Conservation (phyloP, 164 flowering plant species). For the Vitis amurensis region DNA sequence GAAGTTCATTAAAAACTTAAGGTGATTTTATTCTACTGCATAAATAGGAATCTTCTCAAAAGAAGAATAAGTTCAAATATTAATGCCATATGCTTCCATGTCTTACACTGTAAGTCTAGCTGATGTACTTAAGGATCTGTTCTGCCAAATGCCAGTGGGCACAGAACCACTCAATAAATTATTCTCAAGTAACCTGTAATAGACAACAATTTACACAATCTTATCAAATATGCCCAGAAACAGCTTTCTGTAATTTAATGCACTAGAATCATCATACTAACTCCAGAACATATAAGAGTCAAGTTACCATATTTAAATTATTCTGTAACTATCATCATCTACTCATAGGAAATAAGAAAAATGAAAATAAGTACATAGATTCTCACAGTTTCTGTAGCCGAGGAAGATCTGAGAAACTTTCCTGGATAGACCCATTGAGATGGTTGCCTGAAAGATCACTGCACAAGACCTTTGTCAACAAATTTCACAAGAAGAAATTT, state of each 20-base stretch:
- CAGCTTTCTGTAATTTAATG: too few species aligned
- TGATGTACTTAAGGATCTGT: slow-evolving; percentile 34
- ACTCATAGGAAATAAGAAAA: neutral
- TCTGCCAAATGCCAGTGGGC: slow-evolving; percentile 61
- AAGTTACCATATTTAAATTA: too few species aligned
- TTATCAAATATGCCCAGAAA: too few species aligned
- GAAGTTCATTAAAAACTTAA: neutral
- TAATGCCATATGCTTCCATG: neutral
- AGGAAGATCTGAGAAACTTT: slow-evolving; percentile 61
- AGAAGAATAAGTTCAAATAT: neutral
- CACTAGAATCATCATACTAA: too few species aligned
- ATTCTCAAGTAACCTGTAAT: slow-evolving; percentile 56
- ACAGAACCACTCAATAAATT: slow-evolving; percentile 54
- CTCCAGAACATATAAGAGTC: too few species aligned
- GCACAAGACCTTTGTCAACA: slow-evolving; percentile 30
- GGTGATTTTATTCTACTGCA: neutral
- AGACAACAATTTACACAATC: neutral
- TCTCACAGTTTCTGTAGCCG: slow-evolving; percentile 77
- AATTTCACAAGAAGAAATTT: neutral
- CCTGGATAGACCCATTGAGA: slow-evolving; percentile 70
- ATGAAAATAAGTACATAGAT: slow-evolving; percentile 1
- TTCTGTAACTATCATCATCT: too few species aligned
- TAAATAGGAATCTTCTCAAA: neutral
- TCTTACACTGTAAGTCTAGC: slow-evolving; percentile 61
- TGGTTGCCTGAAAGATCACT: slow-evolving; percentile 69